Percentiles rank a stretch among this genome's conserved stretches.
phyloP scores from a whole-genome alignment of 768 basidiomycete species.

The Pulveroboletus sp. region DNA sequence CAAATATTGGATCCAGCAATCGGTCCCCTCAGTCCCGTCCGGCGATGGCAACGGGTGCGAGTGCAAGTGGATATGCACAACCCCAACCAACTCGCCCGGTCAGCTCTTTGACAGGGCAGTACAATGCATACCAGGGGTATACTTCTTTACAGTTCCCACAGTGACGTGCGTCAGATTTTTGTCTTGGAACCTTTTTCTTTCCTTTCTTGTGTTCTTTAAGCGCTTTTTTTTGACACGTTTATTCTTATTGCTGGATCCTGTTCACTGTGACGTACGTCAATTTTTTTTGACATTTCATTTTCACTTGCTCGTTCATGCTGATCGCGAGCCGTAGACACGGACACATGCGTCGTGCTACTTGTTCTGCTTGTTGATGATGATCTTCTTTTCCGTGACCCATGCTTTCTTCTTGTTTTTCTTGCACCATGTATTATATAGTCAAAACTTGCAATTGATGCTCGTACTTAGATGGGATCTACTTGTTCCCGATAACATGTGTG shows the following conservation, averaged over 20 bases:
- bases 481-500: not conserved
- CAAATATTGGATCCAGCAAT: conserved; percentile 9
- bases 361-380: not conserved
- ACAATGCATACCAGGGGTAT: conserved; percentile 19
- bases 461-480: too few relatives aligned
- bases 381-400: not conserved
- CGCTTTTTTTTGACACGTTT: conserved; percentile 3
- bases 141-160: conserved; percentile 25
- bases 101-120: conserved; percentile 13
- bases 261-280: conserved; percentile 3
- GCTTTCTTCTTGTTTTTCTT: not conserved
- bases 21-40: conserved; percentile 22
- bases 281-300: too few relatives aligned
- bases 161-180: not conserved
- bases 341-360: not conserved
- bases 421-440: not conserved
- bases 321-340: not conserved
- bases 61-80: conserved; percentile 19
- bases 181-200: not conserved
- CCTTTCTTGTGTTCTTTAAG: not conserved
- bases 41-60: conserved; percentile 6
- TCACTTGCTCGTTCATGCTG: not conserved
- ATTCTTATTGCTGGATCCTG: conserved; percentile 24
- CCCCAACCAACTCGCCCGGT: conserved; percentile 22
- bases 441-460: too few relatives aligned